These are phyloP conservation scores for Sarocladium oryzae DNA, from an alignment of 2,329 filamentous ascomycete species.

Conservation along the genomic window DNA sequence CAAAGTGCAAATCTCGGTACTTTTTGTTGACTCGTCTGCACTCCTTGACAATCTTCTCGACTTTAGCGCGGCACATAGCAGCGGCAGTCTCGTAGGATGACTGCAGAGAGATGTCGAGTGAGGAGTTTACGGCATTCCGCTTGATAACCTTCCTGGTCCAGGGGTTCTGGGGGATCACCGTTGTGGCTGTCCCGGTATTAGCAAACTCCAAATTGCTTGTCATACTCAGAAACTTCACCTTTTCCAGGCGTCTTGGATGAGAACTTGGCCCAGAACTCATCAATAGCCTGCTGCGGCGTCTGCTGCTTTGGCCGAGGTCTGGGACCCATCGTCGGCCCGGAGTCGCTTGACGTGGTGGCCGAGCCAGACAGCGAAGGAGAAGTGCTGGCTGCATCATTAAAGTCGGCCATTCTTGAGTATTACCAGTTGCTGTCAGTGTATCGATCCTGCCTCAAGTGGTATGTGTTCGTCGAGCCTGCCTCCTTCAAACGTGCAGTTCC, in stretches of 20 bases:
- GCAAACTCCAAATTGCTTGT: not conserved
- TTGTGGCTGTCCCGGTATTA: slow-evolving; percentile 44
- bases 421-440: not conserved
- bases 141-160: slow-evolving; percentile 54
- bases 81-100: slow-evolving; percentile 69
- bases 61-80: slow-evolving; percentile 60
- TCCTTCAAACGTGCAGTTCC: too few relatives aligned
- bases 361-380: not conserved
- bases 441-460: too few relatives aligned
- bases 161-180: slow-evolving; percentile 61
- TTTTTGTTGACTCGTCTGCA: slow-evolving; percentile 77
- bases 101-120: slow-evolving; percentile 47
- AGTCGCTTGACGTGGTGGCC: not conserved
- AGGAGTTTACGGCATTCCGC: slow-evolving; percentile 44
- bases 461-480: too few relatives aligned
- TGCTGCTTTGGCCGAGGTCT: slow-evolving; percentile 34
- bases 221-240: slow-evolving; percentile 30
- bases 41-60: slow-evolving; percentile 53
- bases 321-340: not conserved
- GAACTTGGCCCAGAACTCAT: slow-evolving; percentile 69
- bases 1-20: slow-evolving; percentile 81
- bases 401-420: not conserved
- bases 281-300: slow-evolving; percentile 60
- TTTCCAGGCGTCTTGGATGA: slow-evolving; percentile 65
- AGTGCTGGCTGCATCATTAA: not conserved